Conservation (phyloP, 1,284 basidiomycete species). For the Prillingera fragicola region DNA sequence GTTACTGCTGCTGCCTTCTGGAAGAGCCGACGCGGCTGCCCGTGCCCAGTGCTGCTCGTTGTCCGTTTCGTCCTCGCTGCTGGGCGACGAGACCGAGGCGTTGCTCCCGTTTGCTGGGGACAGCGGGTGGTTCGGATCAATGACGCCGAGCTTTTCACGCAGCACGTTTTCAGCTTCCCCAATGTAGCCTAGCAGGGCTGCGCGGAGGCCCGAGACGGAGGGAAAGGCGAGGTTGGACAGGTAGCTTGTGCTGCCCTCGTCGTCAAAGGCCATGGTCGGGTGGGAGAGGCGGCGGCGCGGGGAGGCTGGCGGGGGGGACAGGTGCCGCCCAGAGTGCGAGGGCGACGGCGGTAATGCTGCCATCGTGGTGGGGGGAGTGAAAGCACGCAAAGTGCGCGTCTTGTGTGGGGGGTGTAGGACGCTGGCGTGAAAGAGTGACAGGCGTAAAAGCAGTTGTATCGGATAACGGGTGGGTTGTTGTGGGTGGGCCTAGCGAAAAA, state of each 20-base stretch:
- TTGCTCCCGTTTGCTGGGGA: too few species aligned
- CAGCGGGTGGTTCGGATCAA: too few species aligned
- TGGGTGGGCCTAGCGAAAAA: too few species aligned
- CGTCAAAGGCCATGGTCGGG: too few species aligned
- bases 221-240: slow-evolving; percentile 13
- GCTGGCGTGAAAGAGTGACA: background rate
- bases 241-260: background rate
- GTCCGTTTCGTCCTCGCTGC: slow-evolving; percentile 20
- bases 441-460: too few species aligned
- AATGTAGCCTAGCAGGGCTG: slow-evolving; percentile 43
- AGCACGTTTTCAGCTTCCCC: slow-evolving; percentile 44
- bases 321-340: too few species aligned
- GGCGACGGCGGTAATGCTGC: too few species aligned
- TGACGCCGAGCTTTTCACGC: slow-evolving; percentile 30
- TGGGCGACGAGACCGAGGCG: too few species aligned
- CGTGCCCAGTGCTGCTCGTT: too few species aligned
- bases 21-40: slow-evolving; percentile 2
- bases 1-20: background rate
- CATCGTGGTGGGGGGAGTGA: too few species aligned
- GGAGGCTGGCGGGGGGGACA: slow-evolving; percentile 9
- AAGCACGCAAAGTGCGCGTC: background rate
- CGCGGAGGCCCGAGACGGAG: slow-evolving; percentile 31
- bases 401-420: background rate
- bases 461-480: too few species aligned
- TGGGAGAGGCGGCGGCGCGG: background rate